Conservation (phyloP, 352 stramenopile species). For the Globisporangium iwayamae region DNA sequence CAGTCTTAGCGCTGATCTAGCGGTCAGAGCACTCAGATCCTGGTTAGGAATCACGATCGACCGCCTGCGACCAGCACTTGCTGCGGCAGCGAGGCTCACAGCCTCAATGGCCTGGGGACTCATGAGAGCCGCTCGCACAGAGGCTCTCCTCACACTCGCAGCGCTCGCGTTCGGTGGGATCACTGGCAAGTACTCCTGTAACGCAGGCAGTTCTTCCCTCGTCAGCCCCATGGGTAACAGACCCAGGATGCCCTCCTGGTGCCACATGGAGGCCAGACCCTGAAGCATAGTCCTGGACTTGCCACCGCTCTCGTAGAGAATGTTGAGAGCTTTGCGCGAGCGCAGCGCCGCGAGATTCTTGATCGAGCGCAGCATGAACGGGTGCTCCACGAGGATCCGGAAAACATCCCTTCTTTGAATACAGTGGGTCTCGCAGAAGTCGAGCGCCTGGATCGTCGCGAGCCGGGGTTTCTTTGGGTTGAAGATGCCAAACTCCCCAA, state of each 20-base stretch:
- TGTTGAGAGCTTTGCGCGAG: conserved; percentile 51
- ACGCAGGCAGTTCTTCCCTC: conserved; percentile 30
- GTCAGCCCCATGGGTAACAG: conserved; percentile 33
- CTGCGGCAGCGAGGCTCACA: background rate
- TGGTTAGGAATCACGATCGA: background rate
- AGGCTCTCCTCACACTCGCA: conserved; percentile 1
- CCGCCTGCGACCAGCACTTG: background rate
- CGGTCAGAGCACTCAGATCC: background rate
- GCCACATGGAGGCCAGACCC: conserved; percentile 58
- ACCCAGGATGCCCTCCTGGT: conserved; percentile 43
- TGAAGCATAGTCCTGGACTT: conserved; percentile 65
- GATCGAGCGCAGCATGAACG: conserved; percentile 59
- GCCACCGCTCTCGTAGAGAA: conserved; percentile 50
- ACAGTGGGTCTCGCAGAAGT: conserved; percentile 79
- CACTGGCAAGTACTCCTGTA: conserved; percentile 39
- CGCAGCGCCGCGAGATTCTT: conserved; percentile 43
- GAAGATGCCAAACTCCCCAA: conserved; percentile 80
- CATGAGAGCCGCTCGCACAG: conserved; percentile 11
- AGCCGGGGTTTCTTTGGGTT: conserved; percentile 63
- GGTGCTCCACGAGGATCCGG: conserved; percentile 41
- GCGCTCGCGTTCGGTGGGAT: background rate
- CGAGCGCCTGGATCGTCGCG: conserved; percentile 71
- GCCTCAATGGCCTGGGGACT: background rate
- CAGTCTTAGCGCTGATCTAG: background rate
- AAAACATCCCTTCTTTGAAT: conserved; percentile 51